These are phyloP conservation scores for Colletotrichum chrysophilum DNA, from an alignment of 2,329 filamentous ascomycete species.

Conservation along the genomic window DNA sequence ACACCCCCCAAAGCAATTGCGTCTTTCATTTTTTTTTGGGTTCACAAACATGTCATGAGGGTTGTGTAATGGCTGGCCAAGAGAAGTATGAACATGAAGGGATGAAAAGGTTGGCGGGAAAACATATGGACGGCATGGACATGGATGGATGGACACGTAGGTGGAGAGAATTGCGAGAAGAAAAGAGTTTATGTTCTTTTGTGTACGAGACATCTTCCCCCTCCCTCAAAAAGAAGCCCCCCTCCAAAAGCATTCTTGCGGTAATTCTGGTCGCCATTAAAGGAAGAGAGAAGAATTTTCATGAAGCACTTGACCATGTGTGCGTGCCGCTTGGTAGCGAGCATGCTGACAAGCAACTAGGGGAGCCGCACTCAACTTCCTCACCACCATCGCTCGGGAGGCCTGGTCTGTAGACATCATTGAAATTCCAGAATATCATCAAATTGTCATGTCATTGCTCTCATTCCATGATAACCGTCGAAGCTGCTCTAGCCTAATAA, in stretches of 20 bases:
- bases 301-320: not conserved
- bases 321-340: not conserved
- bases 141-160: not conserved
- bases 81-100: not conserved
- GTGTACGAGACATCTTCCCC: not conserved
- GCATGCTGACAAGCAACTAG: not conserved
- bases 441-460: constrained; percentile 21
- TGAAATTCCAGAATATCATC: not conserved
- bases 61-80: not conserved
- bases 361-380: not conserved
- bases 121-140: not conserved
- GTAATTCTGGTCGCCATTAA: not conserved
- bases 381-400: not conserved
- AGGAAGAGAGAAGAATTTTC: not conserved
- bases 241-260: not conserved
- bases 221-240: not conserved
- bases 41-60: not conserved
- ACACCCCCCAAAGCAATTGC: not conserved
- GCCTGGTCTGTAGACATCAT: not conserved
- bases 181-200: not conserved
- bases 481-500: constrained; percentile 23
- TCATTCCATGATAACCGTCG: constrained; percentile 20
- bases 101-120: not conserved
- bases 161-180: not conserved
- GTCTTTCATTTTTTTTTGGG: not conserved